Evolutionary conservation across 2,329 filamentous ascomycete genomes (phyloP), one percentile per base, ranked within the genome.

Genomic region (Epicoccum sorghinum): DNA sequence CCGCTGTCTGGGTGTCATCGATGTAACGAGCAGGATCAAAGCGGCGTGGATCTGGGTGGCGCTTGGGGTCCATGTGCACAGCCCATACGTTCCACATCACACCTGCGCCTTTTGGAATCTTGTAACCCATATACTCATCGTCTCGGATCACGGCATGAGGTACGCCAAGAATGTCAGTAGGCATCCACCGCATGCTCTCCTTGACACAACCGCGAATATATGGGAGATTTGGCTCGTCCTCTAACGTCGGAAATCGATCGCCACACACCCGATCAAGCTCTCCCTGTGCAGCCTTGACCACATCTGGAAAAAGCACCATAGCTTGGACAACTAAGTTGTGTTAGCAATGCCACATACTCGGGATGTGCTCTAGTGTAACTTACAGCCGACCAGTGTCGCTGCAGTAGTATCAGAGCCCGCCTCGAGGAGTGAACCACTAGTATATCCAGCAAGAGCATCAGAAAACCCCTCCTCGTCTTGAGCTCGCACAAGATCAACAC

Each of bases 1-100:
- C 71, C 4, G 71, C 61, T 3, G 66, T 64, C 29, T 69, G 67
- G 1, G n/a, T 10, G 33, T 70, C 64, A 13, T 62, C 22, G 3
- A 40, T n/a, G 47, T 62, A 80, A 2, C 79, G 71, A 3, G 70
- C 71, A 0, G 80, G 80, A 44, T 80, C 62, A 58, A 82, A 83
- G 3, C 45, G 58, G 2, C 72, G 62, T 0, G 80, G 80, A 18
- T 80, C 66, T 0, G 73, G 59, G 57, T 78, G 72, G 2, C 78
- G 72, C 1, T 69, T 59, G 2, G 75, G 70, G 55, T 85, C 81
- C 64, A 58, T 66, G 4, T 64, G 59, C 3, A 58, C 38, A 9
- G 30, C 42, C 74, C 74, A 78, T 0, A 69, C 67, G 39, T 77
- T 76, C 35, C 40, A 52, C 39, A 73, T 48, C n/a, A 76, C 56